Percentiles rank a stretch among this genome's conserved stretches.
Conservation (phyloP, 495 filamentous ascomycete species). For the Venustampulla echinocandica region DNA sequence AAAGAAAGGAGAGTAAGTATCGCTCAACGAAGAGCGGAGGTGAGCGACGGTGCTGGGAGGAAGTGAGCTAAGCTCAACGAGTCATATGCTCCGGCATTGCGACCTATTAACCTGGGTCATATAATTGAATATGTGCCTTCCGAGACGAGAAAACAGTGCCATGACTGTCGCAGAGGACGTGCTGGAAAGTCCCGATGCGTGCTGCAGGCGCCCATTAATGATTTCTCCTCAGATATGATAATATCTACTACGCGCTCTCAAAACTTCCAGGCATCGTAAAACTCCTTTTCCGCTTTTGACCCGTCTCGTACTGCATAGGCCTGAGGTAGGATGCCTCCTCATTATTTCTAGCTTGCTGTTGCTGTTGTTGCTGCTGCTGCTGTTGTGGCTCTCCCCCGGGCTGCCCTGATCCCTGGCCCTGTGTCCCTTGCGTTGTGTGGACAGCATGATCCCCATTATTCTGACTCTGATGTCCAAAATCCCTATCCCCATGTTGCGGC, state of each 20-base stretch:
- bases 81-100: too few relatives aligned
- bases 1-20: conserved; percentile 2
- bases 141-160: too few relatives aligned
- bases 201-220: neutral
- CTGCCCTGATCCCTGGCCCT: conserved; percentile 35
- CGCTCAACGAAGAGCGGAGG: neutral
- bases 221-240: too few relatives aligned
- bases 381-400: conserved; percentile 28
- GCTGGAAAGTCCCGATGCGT: too few relatives aligned
- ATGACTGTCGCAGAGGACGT: too few relatives aligned
- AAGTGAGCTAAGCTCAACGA: too few relatives aligned
- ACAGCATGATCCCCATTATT: conserved; percentile 30
- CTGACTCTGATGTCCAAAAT: conserved; percentile 14
- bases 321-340: conserved; percentile 15
- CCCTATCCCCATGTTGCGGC: conserved; percentile 13
- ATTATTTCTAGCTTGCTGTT: conserved; percentile 16
- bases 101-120: too few relatives aligned
- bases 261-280: conserved; percentile 27
- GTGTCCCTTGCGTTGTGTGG: conserved; percentile 29
- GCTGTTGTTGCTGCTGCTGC: conserved; percentile 27
- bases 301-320: conserved; percentile 20
- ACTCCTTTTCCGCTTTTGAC: conserved; percentile 44
- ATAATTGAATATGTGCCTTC: too few relatives aligned
- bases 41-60: too few relatives aligned
- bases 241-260: conserved; percentile 12